Base-by-base conservation (phyloP, 345 rosid genomes). In the Mallotus nudiflorus region DNA sequence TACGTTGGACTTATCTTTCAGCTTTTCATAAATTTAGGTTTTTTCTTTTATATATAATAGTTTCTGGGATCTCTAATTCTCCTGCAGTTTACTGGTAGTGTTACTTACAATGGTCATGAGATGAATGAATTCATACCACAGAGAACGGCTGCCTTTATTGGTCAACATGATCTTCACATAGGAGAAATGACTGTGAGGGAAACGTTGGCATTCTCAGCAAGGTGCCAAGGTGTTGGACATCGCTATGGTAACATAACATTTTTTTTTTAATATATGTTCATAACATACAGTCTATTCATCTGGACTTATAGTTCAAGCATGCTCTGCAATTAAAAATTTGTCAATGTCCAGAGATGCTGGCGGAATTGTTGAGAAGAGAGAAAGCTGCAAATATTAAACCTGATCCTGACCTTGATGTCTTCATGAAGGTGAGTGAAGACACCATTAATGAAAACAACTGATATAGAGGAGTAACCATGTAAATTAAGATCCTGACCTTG, bases 341-440 rank as follows among this genome's bases (percentile, higher is more conserved):
- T 16, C 15, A 4, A 22, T 54, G 19, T 75, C 75, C 74, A 90
- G 96, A 90, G 40, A 69, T 86, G 85, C 73, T 90, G 65, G 70
- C 81, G 0, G 96, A 90, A 80, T 82, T 90, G 68, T 74, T 76
- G 13, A 81, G 93, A 77, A 88, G 96, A 80, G 96, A 90, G 71
- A 90, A 82, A 52, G 87, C 76, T 29, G 91, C 88, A 56, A 83
- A 86, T 57, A 86, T 90, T 51, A 85, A 79, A 75, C 96, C 96
- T 22, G 93, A 90, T 81, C 84, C 85, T 37, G 90, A 90, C 73
- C 49, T 90, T 68, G 96, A 88, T 75, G 71, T 90, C 48, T 90
- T 74, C 86, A 85, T 86, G 93, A 90, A 88, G 73, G 97, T 91
- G 57, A 74, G 66, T 50, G 49, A 16, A 59, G 9, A 39, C 9